Percentiles rank a stretch among this genome's conserved stretches.
Conservation (phyloP, 805 yeast genomes). For the Wickerhamiella alocasiicola region DNA sequence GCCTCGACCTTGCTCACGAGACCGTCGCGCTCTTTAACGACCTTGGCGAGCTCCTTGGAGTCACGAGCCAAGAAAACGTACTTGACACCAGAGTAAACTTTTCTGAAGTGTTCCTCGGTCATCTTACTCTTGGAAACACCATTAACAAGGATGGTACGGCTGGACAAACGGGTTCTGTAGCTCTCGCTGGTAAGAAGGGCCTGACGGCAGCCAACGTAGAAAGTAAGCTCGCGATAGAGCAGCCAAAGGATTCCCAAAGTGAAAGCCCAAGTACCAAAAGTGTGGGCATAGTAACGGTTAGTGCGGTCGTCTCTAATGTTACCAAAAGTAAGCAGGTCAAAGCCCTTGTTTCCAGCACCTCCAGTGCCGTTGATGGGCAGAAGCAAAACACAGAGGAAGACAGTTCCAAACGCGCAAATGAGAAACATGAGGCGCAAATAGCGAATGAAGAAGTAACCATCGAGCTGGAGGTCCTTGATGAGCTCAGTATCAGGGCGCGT, state of each 20-base stretch:
- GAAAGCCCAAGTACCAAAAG: slow-evolving; percentile 64
- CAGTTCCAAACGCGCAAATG: slow-evolving; percentile 42
- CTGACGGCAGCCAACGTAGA: slow-evolving; percentile 61
- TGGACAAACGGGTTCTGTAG: slow-evolving; percentile 59
- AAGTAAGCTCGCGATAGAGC: slow-evolving; percentile 70
- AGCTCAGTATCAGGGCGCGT: slow-evolving; percentile 61
- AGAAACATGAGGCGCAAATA: slow-evolving; percentile 49
- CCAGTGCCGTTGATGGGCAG: slow-evolving; percentile 73
- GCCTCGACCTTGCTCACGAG: slow-evolving; percentile 53
- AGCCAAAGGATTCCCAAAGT: slow-evolving; percentile 59
- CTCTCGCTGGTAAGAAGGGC: slow-evolving; percentile 72
- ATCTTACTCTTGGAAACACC: slow-evolving; percentile 66
- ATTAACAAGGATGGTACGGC: slow-evolving; percentile 75
- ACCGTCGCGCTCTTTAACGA: slow-evolving; percentile 46
- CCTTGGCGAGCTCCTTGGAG: slow-evolving; percentile 38
- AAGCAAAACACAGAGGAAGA: slow-evolving; percentile 49
- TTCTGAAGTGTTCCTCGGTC: slow-evolving; percentile 58
- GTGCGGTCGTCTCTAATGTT: slow-evolving; percentile 52
- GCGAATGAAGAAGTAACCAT: slow-evolving; percentile 82
- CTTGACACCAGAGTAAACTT: slow-evolving; percentile 71
- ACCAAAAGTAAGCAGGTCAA: slow-evolving; percentile 66
- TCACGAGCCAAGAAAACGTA: slow-evolving; percentile 71
- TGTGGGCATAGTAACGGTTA: slow-evolving; percentile 75
- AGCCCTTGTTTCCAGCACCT: slow-evolving; percentile 43
- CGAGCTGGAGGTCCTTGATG: slow-evolving; percentile 81